These are phyloP conservation scores for Paramecium biaurelia DNA, from an alignment of 73 alveolate species.

Conservation along the genomic window DNA sequence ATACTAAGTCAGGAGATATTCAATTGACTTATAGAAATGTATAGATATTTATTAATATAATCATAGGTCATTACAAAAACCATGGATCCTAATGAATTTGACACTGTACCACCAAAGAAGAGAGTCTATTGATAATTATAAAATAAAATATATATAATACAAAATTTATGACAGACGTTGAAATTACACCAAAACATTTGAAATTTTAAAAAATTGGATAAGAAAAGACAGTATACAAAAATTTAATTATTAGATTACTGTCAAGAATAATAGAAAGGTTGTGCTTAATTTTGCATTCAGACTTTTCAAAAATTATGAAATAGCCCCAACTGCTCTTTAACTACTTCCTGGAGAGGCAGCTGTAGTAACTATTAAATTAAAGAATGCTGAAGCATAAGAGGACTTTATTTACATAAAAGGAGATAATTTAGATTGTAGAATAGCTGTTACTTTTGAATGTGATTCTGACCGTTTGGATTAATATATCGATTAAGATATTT, in stretches of 20 bases:
- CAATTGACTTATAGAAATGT: constrained; percentile 75
- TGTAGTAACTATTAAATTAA: not conserved
- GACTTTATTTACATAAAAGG: constrained; percentile 44
- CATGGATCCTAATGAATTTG: constrained; percentile 72
- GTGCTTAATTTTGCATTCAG: constrained; percentile 16
- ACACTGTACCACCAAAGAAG: constrained; percentile 82
- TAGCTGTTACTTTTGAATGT: not conserved
- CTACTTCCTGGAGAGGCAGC: not conserved
- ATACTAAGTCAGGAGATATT: constrained; percentile 60
- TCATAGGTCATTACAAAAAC: constrained; percentile 54
- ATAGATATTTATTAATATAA: not conserved
- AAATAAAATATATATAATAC: not conserved
- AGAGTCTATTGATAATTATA: constrained; percentile 69
- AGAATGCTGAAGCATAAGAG: not conserved
- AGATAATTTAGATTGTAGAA: constrained; percentile 5
- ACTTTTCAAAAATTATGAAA: not conserved
- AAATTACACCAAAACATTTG: constrained; percentile 28
- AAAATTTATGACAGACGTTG: constrained; percentile 41
- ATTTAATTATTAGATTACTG: not conserved
- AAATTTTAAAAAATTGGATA: not conserved
- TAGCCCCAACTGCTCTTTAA: not conserved
- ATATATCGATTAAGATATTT: not conserved
- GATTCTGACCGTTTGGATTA: constrained; percentile 11
- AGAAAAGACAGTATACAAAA: not conserved
- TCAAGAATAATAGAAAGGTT: not conserved